Evolutionary conservation across 441 rosid genomes (phyloP), one percentile per base, ranked within the genome.

Genomic region (Erodium texanum): DNA sequence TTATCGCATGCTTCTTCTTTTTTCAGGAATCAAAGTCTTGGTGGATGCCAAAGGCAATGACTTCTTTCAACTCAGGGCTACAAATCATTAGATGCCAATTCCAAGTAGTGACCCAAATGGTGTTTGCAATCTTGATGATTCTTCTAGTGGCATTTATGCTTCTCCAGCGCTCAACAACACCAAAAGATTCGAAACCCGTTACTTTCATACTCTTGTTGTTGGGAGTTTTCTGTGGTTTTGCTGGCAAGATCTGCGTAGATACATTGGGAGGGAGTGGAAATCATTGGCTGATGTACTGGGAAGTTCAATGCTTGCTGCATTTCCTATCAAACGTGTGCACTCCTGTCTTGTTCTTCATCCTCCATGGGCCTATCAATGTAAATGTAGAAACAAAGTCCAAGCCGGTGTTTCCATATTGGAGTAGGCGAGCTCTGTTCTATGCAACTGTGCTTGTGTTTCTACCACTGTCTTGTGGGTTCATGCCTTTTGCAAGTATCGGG

Each of bases 191-290:
- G 14, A 91, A 86, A 93, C 97, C 99, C 0, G 58, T 87, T 19
- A 87, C 94, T 34, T 83, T 79, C 79, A 81, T 89, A 14, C 76
- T 92, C 18, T 62, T 91, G 65, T 80, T 91, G 66, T 78, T 91
- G 16, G 99, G 96, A 68, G 52, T 70, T 36, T 73, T 54, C 12
- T 89, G 99, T 64, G 99, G 96, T 68, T 73, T 81, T 50, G 81
- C 89, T 0, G 97, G 96, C 48, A 94, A 88, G 81, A 62, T 88
- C 15, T 89, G 99, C 27, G 85, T 91, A 0, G 97, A 92, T 78
- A 86, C 90, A 0, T 61, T 94, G 36, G 98, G 98, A 5, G 97
- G 99, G 48, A 73, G 80, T 0, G 99, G 97, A 62, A 70, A 72
- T 8, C 72, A 64, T 43, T 94, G 99, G 99, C 80, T 94, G 12